These are phyloP conservation scores for Rhodotorula glutinis DNA, from an alignment of 1,284 basidiomycete species.

Conservation along the genomic window DNA sequence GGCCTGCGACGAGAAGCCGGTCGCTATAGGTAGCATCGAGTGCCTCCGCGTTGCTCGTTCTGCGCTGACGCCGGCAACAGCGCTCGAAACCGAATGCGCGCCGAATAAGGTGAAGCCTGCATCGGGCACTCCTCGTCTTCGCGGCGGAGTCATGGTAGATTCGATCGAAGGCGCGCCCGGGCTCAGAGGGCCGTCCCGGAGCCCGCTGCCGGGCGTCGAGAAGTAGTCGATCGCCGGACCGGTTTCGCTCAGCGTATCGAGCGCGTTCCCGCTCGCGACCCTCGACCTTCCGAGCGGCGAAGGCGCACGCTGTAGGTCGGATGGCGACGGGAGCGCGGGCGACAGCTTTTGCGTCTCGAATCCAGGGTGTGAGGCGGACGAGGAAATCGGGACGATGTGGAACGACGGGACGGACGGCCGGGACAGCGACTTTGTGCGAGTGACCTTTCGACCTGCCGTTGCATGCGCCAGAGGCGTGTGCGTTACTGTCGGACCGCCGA, in stretches of 20 bases:
- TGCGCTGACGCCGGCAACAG: background rate
- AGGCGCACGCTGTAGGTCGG: slow-evolving; percentile 6
- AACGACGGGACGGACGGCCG: slow-evolving; percentile 28
- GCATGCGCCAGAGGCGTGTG: background rate
- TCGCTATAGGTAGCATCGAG: slow-evolving; percentile 29
- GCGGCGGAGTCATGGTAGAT: slow-evolving; percentile 18
- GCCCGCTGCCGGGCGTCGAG: slow-evolving; percentile 17
- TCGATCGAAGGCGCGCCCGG: slow-evolving; percentile 4
- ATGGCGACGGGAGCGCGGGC: slow-evolving; percentile 4
- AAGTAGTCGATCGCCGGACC: slow-evolving; percentile 36
- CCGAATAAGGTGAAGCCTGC: slow-evolving; percentile 29
- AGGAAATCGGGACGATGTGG: slow-evolving; percentile 26
- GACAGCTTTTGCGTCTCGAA: slow-evolving; percentile 32
- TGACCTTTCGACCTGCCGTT: slow-evolving; percentile 11
- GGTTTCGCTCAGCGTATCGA: slow-evolving; percentile 35
- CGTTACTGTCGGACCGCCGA: slow-evolving; percentile 22
- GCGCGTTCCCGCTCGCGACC: slow-evolving; percentile 14
- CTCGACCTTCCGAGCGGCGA: slow-evolving; percentile 11
- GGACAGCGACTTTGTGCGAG: slow-evolving; percentile 29
- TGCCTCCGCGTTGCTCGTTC: slow-evolving; percentile 6
- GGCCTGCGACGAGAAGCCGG: slow-evolving; percentile 13
- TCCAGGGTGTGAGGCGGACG: slow-evolving; percentile 33
- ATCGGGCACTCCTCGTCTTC: slow-evolving; percentile 8
- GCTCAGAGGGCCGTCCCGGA: slow-evolving; percentile 16
- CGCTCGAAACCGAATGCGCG: background rate